These are phyloP conservation scores for Leccinum boreale DNA, from an alignment of 768 basidiomycete genomes.

Conservation along the genomic window DNA sequence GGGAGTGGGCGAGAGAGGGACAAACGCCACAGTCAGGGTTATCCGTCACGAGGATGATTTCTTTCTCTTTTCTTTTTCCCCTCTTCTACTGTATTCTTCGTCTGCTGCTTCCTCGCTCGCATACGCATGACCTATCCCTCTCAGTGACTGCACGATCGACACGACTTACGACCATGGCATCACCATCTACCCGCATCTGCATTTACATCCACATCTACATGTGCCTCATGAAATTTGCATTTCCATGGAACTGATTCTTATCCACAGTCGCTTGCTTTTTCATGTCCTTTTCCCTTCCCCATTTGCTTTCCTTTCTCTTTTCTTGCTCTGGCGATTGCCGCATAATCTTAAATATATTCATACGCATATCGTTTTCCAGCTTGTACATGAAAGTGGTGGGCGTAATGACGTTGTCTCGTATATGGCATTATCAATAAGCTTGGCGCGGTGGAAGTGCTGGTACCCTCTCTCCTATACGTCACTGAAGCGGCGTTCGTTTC, in stretches of 20 bases:
- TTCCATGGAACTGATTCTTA: not conserved
- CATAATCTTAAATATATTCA: not conserved
- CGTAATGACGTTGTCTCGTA: not conserved
- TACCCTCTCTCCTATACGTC: not conserved
- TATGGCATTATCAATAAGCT: not conserved
- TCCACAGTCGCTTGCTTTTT: not conserved
- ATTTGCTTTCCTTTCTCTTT: not conserved
- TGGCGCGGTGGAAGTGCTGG: not conserved
- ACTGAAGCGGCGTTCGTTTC: not conserved
- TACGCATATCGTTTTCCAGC: not conserved
- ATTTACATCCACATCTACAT: not conserved
- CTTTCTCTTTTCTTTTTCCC: not conserved
- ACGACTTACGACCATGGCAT: not conserved
- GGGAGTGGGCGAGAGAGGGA: slow-evolving; percentile 14
- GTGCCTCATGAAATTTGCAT: not conserved
- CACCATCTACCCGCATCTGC: not conserved
- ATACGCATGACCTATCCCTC: not conserved
- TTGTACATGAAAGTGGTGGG: not conserved
- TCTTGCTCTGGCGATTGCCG: not conserved
- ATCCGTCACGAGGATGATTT: slow-evolving; percentile 10
- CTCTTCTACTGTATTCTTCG: not conserved
- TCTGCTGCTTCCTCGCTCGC: not conserved
- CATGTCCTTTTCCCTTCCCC: not conserved
- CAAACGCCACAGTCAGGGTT: slow-evolving; percentile 14
- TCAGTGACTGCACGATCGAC: not conserved